Conservation (phyloP, 1,284 basidiomycete genomes). For the Pisolithus thermaeus region DNA sequence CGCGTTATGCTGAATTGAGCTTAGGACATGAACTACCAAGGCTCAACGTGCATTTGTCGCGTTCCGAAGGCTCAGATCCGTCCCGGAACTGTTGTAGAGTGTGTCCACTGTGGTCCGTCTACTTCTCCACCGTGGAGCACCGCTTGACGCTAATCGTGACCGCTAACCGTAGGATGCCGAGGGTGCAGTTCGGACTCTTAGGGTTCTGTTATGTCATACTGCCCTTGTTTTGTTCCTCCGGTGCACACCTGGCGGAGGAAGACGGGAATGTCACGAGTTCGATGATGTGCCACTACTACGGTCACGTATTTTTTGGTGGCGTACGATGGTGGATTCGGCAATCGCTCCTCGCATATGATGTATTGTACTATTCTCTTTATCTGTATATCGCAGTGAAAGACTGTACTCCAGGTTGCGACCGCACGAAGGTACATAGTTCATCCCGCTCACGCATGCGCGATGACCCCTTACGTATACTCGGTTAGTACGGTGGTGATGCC, state of each 20-base stretch:
- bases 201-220: not conserved
- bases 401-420: not conserved
- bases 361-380: constrained; percentile 1
- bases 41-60: constrained; percentile 97
- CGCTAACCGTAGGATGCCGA: constrained; percentile 53
- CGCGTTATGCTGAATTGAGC: constrained; percentile 11
- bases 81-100: constrained; percentile 91
- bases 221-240: too few relatives aligned
- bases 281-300: not conserved
- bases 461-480: not conserved
- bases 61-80: constrained; percentile 94
- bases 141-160: constrained; percentile 5
- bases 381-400: not conserved
- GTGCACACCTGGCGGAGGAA: too few relatives aligned
- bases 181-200: constrained; percentile 82
- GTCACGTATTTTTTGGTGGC: not conserved
- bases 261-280: not conserved
- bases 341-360: not conserved
- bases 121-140: not conserved
- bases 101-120: constrained; percentile 89
- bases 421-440: not conserved
- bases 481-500: constrained; percentile 1
- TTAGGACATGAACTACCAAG: constrained; percentile 99
- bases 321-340: not conserved
- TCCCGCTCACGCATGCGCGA: not conserved